phyloP scores from a whole-genome alignment of 805 yeast species.

The Yamadazyma scolyti region DNA sequence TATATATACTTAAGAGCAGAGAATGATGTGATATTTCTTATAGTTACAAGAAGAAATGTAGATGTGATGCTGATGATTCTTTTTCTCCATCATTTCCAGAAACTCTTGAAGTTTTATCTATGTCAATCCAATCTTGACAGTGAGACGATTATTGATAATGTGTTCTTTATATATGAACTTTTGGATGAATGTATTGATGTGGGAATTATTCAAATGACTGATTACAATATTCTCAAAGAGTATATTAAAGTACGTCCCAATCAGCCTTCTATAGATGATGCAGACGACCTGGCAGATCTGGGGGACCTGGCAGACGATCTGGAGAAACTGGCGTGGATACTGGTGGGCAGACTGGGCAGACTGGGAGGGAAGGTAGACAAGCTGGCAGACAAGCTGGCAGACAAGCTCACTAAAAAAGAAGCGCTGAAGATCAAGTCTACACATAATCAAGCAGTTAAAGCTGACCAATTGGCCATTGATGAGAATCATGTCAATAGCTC shows the following conservation, averaged over 20 bases:
- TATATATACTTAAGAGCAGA: slow-evolving; percentile 50
- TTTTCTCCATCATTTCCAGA: slow-evolving; percentile 45
- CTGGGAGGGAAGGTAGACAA: slow-evolving; percentile 9
- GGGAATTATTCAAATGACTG: slow-evolving; percentile 84
- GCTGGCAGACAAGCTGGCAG: slow-evolving; percentile 10
- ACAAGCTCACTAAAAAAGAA: slow-evolving; percentile 5
- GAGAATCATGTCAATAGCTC: slow-evolving; percentile 52
- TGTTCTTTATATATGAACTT: slow-evolving; percentile 72
- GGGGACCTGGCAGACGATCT: slow-evolving; percentile 11
- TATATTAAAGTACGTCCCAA: slow-evolving; percentile 60
- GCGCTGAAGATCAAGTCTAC: slow-evolving; percentile 29
- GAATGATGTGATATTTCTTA: slow-evolving; percentile 40
- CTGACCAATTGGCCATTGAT: slow-evolving; percentile 24
- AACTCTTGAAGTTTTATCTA: slow-evolving; percentile 26
- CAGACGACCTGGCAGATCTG: slow-evolving; percentile 5
- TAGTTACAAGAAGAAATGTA: slow-evolving; percentile 42
- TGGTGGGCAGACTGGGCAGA: too few relatives aligned
- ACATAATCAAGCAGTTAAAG: slow-evolving; percentile 32
- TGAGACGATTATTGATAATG: slow-evolving; percentile 68
- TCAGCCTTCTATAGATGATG: slow-evolving; percentile 14
- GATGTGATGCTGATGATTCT: slow-evolving; percentile 57
- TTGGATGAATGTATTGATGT: slow-evolving; percentile 87
- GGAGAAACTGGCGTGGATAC: too few relatives aligned
- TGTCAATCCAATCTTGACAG: slow-evolving; percentile 38
- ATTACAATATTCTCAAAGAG: slow-evolving; percentile 71